A percentile compares a stretch with the other conserved stretches of the same genome.
Conservation (phyloP, 106 monocot species). For the Apostasia shenzhenica region DNA sequence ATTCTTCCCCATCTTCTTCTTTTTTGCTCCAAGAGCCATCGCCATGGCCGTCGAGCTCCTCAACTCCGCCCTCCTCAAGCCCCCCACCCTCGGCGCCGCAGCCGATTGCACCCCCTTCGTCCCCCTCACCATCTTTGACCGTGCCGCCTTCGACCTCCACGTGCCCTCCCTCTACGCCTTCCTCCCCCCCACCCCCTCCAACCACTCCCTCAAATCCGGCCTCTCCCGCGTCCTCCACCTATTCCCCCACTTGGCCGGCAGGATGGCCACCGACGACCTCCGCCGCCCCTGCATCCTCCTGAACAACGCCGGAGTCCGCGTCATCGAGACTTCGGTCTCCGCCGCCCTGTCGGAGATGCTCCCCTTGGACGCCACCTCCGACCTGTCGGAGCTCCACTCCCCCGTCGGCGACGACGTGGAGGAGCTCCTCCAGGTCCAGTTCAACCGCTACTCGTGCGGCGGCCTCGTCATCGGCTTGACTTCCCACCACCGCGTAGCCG, state of each 20-base stretch:
- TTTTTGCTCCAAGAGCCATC: no score
- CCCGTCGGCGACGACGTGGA: slow-evolving; percentile 2
- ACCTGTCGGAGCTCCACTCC: slow-evolving; percentile 26
- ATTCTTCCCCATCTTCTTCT: no score
- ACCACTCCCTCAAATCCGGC: slow-evolving; percentile 8
- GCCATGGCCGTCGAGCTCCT: no score
- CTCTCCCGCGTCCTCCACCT: slow-evolving; percentile 11
- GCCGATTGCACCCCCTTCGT: background rate
- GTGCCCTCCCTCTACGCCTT: slow-evolving; percentile 20
- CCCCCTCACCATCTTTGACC: slow-evolving; percentile 20
- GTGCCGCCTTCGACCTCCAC: slow-evolving; percentile 17
- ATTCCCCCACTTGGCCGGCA: slow-evolving; percentile 12
- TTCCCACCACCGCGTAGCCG: slow-evolving; percentile 37
- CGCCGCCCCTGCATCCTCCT: slow-evolving; percentile 9
- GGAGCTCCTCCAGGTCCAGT: slow-evolving; percentile 38
- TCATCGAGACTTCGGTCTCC: slow-evolving; percentile 29
- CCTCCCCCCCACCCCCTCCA: slow-evolving; percentile 21
- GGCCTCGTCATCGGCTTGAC: slow-evolving; percentile 47
- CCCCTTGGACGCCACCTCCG: slow-evolving; percentile 18
- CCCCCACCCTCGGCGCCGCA: no score
- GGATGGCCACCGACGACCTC: background rate
- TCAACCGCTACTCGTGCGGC: slow-evolving; percentile 49
- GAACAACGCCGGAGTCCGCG: slow-evolving; percentile 25
- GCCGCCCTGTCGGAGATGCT: slow-evolving; percentile 18
- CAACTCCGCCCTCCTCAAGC: no score